Conservation (phyloP, 345 rosid species). For the Anacardium occidentale region DNA sequence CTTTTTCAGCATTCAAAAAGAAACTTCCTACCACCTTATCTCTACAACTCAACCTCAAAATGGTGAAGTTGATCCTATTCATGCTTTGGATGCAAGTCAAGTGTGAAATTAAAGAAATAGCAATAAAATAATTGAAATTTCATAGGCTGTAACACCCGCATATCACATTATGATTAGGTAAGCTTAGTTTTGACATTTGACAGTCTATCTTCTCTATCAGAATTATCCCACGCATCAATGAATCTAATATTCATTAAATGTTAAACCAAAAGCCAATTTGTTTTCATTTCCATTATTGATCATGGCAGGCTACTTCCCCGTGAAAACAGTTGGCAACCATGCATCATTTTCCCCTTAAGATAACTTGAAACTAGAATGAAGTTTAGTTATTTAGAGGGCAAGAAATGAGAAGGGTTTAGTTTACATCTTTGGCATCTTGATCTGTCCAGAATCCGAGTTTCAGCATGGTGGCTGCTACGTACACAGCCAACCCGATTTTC, state of each 20-base stretch:
- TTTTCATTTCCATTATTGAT: not conserved
- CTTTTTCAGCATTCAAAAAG: too few relatives aligned
- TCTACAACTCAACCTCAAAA: too few relatives aligned
- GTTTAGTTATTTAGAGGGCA: not conserved
- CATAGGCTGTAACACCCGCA: too few relatives aligned
- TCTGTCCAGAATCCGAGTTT: conserved; percentile 48
- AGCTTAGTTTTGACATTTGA: not conserved
- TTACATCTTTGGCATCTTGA: conserved; percentile 68
- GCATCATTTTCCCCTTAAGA: not conserved
- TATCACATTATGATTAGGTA: too few relatives aligned
- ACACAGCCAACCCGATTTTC: conserved; percentile 66
- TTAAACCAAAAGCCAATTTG: not conserved
- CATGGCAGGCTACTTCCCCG: conserved; percentile 15
- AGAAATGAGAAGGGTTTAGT: not conserved
- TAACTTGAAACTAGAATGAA: not conserved
- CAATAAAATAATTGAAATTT: not conserved
- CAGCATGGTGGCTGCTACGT: conserved; percentile 83
- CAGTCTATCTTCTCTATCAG: not conserved
- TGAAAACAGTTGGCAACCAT: conserved; percentile 21
- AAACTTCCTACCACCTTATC: too few relatives aligned
- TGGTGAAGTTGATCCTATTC: not conserved
- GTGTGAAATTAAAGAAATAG: not conserved
- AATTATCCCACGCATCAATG: not conserved
- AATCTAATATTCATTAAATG: not conserved
- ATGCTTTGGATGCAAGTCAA: conserved; percentile 3